Evolutionary conservation across 2,329 filamentous ascomycete species (phyloP).

Genomic region (Leptoxyphium fumago): DNA sequence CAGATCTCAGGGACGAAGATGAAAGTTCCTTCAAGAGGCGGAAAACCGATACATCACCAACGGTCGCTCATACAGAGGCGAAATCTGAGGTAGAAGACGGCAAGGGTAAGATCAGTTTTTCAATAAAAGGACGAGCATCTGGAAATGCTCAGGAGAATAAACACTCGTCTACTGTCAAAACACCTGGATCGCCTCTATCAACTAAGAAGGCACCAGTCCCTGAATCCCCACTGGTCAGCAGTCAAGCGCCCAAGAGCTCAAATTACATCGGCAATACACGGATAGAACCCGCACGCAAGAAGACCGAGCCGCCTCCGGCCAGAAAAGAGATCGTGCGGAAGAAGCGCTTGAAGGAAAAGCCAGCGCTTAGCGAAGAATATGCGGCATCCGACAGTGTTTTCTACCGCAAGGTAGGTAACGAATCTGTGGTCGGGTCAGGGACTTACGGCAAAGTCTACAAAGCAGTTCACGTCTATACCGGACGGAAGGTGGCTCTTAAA

Average conservation of each 20-base stretch:
- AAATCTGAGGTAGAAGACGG: constrained; percentile 27
- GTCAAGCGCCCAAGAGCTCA: constrained; percentile 15
- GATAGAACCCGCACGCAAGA: constrained; percentile 8
- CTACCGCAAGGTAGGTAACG: constrained; percentile 90
- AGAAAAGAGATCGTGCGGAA: constrained; percentile 47
- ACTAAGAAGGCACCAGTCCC: constrained; percentile 2
- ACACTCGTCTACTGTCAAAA: constrained; percentile 1
- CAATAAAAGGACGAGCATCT: constrained; percentile 57
- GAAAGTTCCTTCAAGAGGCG: constrained; percentile 27
- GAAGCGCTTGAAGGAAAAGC: constrained; percentile 56
- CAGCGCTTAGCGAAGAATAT: constrained; percentile 56
- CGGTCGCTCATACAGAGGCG: constrained; percentile 9
- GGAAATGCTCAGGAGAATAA: neutral
- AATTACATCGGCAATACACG: constrained; percentile 20
- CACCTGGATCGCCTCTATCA: neutral
- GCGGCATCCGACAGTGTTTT: constrained; percentile 77
- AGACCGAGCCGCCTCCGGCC: constrained; percentile 9
- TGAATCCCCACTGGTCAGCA: neutral
- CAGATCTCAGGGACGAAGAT: constrained; percentile 52
- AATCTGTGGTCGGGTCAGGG: constrained; percentile 87
- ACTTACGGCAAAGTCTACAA: constrained; percentile 96
- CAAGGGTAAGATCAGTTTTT: constrained; percentile 68
- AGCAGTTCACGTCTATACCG: constrained; percentile 82
- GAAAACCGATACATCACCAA: constrained; percentile 5
- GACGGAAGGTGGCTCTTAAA: constrained; percentile 69